phyloP scores from a whole-genome alignment of 1,139 yeast genomes.

The Petasospora rhodanensis region DNA sequence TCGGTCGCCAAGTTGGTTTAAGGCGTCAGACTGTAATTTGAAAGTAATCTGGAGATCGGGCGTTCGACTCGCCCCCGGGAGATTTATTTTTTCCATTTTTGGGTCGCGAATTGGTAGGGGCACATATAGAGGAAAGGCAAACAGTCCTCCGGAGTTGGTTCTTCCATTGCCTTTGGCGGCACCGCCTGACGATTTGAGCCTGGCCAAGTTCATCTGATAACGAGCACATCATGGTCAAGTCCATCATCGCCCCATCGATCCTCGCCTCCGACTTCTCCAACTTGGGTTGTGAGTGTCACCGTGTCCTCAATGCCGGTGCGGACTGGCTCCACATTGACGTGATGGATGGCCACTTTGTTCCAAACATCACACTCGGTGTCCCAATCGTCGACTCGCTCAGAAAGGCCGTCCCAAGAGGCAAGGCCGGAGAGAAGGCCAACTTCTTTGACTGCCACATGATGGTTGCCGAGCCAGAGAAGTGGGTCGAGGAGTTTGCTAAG shows the following conservation, averaged over 20 bases:
- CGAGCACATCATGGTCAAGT: slow-evolving; percentile 50
- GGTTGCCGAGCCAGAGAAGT: slow-evolving; percentile 91
- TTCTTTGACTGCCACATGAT: slow-evolving; percentile 98
- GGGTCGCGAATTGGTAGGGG: slow-evolving; percentile 1
- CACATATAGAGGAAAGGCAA: slow-evolving; percentile 3
- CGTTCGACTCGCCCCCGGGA: slow-evolving; percentile 30
- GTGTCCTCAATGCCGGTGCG: slow-evolving; percentile 70
- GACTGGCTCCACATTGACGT: slow-evolving; percentile 98
- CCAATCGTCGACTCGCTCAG: slow-evolving; percentile 82
- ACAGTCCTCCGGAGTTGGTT: slow-evolving; percentile 1
- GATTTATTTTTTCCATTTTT: slow-evolving; percentile 12
- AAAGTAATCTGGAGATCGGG: slow-evolving; percentile 27
- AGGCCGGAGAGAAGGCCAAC: slow-evolving; percentile 30
- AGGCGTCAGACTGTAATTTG: slow-evolving; percentile 28
- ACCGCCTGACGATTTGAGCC: too few relatives aligned
- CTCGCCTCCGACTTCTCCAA: slow-evolving; percentile 92
- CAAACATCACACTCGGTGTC: slow-evolving; percentile 91
- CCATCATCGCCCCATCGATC: slow-evolving; percentile 94
- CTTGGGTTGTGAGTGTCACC: slow-evolving; percentile 81
- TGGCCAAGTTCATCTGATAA: too few relatives aligned
- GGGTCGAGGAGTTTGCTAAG: slow-evolving; percentile 91
- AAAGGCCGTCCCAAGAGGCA: slow-evolving; percentile 63
- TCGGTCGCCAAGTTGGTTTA: slow-evolving; percentile 30
- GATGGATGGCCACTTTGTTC: slow-evolving; percentile 98
- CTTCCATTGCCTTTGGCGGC: background rate